Evolutionary conservation across 768 basidiomycete genomes (phyloP), one percentile per base, ranked within the genome.

Genomic region (Podaxis sp.): DNA sequence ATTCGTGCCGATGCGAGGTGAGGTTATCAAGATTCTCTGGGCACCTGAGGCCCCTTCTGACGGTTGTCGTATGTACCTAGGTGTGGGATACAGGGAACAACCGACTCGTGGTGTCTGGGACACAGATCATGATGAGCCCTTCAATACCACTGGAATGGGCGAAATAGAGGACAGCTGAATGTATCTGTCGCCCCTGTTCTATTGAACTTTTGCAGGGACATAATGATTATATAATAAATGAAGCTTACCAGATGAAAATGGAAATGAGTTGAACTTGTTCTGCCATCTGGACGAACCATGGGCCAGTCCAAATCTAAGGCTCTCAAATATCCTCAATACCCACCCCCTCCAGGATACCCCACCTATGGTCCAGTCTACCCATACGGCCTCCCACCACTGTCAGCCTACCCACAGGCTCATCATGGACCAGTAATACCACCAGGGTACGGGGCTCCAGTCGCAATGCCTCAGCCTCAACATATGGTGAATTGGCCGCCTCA

Each of bases 31-130:
- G 11, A 11, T 32, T 13, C 16, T 21, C 14, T 11, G 14, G 35
- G 25, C 13, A 0, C 23, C 21, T 21, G 21, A 21, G 21, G 9
- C 11, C 21, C 23, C 16, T 38, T 3, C 47, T 54, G 14, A 48
- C 21, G 37, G n/a, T 18, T 40, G 42, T 3, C 14, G 7, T 16
- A 16, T 32, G 32, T 32, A 9, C 32, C 32, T 32, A 71, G 70
- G 64, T 72, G 13, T 70, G 71, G 71, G 66, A 70, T 59, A 53
- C 61, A 6, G 52, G 61, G 28, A 64, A 63, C 23, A 66, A 69
- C 44, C 62, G 47, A 48, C 38, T 70, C 6, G 61, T 70, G 10
- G 67, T 66, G 3, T 64, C 64, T 23, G 69, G 65, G 0, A 62
- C 61, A 3, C 63, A 66, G 37, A 36, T 64, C 9, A 60, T 57